Conservation (phyloP, 2,329 filamentous ascomycete genomes). For the Fusarium pseudograminearum region DNA sequence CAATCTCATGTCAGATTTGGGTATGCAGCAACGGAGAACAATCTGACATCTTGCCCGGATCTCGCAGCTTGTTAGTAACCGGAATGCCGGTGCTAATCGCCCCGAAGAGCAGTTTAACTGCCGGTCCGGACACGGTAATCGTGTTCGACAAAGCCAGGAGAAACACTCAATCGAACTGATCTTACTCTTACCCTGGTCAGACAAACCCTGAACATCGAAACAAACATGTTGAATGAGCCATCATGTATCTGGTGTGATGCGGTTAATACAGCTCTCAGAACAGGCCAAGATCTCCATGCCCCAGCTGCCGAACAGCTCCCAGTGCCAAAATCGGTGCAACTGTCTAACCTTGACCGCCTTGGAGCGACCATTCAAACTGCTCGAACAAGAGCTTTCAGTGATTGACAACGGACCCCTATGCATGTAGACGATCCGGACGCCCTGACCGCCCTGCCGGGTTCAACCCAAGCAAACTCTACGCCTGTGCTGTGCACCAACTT, state of each 20-base stretch:
- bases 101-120: background rate
- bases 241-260: background rate
- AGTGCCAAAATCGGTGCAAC: background rate
- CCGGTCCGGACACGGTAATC: conserved; percentile 15
- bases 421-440: conserved; percentile 34
- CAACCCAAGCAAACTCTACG: conserved; percentile 26
- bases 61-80: conserved; percentile 1
- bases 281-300: no score
- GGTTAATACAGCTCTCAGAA: no score
- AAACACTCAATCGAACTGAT: conserved; percentile 14
- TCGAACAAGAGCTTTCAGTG: background rate
- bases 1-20: background rate
- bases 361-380: background rate
- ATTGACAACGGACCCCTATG: conserved; percentile 22
- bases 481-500: conserved; percentile 2
- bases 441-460: conserved; percentile 42
- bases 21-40: conserved; percentile 22
- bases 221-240: background rate
- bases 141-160: conserved; percentile 1
- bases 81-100: background rate
- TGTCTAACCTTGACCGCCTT: background rate
- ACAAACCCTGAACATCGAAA: background rate
- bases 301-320: no score
- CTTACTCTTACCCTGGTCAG: conserved; percentile 4
- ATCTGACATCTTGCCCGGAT: background rate